Percentiles rank a stretch among this genome's conserved stretches.
Conservation (phyloP, 1,139 yeast species). For the Geotrichum cucujoidarum region DNA sequence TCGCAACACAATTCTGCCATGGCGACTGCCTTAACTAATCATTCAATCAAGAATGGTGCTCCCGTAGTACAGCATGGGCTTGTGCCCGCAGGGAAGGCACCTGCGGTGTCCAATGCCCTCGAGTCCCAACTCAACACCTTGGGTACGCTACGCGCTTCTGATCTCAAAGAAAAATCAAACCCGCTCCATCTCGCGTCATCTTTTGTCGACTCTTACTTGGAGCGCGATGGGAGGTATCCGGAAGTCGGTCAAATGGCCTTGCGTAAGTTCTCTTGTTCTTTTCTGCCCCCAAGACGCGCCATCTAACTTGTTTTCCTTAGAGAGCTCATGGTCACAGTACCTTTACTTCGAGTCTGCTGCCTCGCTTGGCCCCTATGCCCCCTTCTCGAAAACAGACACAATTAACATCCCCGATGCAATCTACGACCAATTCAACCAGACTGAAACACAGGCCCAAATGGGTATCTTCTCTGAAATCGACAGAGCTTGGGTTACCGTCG, state of each 20-base stretch:
- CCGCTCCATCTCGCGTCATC: constrained; percentile 36
- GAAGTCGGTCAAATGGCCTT: constrained; percentile 37
- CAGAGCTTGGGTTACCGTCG: constrained; percentile 85
- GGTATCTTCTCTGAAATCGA: constrained; percentile 80
- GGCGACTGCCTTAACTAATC: background rate
- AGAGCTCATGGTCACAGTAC: constrained; percentile 30
- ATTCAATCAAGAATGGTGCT: no score
- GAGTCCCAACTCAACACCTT: constrained; percentile 5
- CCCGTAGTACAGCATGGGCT: no score
- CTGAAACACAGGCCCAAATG: constrained; percentile 66
- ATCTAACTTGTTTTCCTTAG: constrained; percentile 18
- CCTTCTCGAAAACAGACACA: constrained; percentile 68
- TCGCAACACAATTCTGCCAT: background rate
- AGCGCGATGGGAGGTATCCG: constrained; percentile 38
- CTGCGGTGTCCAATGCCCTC: background rate
- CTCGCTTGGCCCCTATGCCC: constrained; percentile 47
- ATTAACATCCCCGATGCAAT: constrained; percentile 78
- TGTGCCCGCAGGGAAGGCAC: background rate
- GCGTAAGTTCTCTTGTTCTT: constrained; percentile 24
- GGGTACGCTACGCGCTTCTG: constrained; percentile 17
- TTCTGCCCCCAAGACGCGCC: background rate
- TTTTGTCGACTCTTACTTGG: constrained; percentile 36
- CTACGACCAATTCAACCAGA: constrained; percentile 64
- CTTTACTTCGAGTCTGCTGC: constrained; percentile 22
- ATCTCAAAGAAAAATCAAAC: constrained; percentile 18